A percentile compares a stretch with the other conserved stretches of the same genome.
Conservation (phyloP, 495 filamentous ascomycete genomes). For the Jackrogersella minutella region DNA sequence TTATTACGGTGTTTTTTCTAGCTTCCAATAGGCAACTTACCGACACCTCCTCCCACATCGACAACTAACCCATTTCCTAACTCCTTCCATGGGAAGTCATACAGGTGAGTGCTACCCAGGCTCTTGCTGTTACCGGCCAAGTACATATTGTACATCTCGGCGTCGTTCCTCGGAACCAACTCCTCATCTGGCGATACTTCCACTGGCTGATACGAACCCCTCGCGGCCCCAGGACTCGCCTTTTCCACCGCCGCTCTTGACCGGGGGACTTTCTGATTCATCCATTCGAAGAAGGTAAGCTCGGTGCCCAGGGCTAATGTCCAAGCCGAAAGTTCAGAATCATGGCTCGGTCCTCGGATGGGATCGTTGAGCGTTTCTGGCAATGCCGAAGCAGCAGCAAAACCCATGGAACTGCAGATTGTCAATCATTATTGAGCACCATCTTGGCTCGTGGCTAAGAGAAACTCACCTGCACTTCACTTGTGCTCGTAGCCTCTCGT, state of each 20-base stretch:
- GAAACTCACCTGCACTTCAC: slow-evolving; percentile 41
- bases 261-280: slow-evolving; percentile 42
- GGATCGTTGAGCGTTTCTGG: slow-evolving; percentile 46
- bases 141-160: slow-evolving; percentile 30
- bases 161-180: slow-evolving; percentile 26
- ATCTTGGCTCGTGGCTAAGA: slow-evolving; percentile 14
- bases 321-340: slow-evolving; percentile 43
- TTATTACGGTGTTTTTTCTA: background rate
- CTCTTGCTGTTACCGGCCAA: slow-evolving; percentile 47
- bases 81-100: slow-evolving; percentile 50
- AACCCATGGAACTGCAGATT: slow-evolving; percentile 32
- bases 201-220: slow-evolving; percentile 20
- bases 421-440: background rate
- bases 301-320: slow-evolving; percentile 45
- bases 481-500: slow-evolving; percentile 36
- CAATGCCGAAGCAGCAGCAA: slow-evolving; percentile 42
- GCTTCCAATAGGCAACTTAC: slow-evolving; percentile 30
- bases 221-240: slow-evolving; percentile 35
- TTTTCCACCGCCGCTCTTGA: slow-evolving; percentile 36
- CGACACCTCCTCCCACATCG: slow-evolving; percentile 55
- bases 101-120: slow-evolving; percentile 44
- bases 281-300: slow-evolving; percentile 50
- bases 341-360: slow-evolving; percentile 39
- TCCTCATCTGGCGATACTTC: slow-evolving; percentile 30
- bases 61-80: slow-evolving; percentile 48